Base-by-base conservation (phyloP, 768 basidiomycete genomes). In the Tricholoma hemisulphureum region DNA sequence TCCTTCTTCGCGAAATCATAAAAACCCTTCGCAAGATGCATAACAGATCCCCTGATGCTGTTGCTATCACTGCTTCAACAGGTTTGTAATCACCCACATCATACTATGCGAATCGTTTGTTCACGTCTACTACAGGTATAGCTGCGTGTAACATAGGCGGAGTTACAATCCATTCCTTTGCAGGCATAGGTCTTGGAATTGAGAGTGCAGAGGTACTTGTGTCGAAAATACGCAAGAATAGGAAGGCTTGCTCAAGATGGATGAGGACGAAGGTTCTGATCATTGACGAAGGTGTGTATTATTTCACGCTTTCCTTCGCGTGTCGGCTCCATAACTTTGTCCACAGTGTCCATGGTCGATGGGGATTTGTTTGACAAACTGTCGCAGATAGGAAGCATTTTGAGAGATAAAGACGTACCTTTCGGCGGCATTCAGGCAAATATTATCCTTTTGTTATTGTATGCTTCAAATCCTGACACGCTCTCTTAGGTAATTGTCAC, bases 111-210 rank as follows among this genome's bases (percentile, higher is more conserved):
- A 24, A 39, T 13, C 6, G 2, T 32, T 18, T 57, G 49, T 53
- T 20, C 43, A 21, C 43, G 48, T 48, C 7, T 18, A 10, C 9
- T 13, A 50, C 59, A 88, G 90, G 90, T 43, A 97, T 98, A 64
- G 96, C 96, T 6, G 96, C 96, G 5, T 97, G 95, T 71, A 98
- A 99, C 63, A 95, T 99, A 51, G 96, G 96, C 9, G 96, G 97
- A 37, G 84, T 91, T 21, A 98, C 96, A 0, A 82, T 98, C 32
- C 96, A 99, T 69, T 95, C 93, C 0, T 99, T 97, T 68, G 86
- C 90, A n/a, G 95, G 96, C 0, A 90, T 96, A 58, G 96, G 96
- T 0, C 73, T 97, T 1, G 96, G 92, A 2, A 72, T 80, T 2
- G 93, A 91, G 35, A 70, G 69, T 9, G 81, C 82, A 0, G 81